Evolutionary conservation across 2,329 filamentous ascomycete species (phyloP).

Genomic region (Aspergillus sojae): DNA sequence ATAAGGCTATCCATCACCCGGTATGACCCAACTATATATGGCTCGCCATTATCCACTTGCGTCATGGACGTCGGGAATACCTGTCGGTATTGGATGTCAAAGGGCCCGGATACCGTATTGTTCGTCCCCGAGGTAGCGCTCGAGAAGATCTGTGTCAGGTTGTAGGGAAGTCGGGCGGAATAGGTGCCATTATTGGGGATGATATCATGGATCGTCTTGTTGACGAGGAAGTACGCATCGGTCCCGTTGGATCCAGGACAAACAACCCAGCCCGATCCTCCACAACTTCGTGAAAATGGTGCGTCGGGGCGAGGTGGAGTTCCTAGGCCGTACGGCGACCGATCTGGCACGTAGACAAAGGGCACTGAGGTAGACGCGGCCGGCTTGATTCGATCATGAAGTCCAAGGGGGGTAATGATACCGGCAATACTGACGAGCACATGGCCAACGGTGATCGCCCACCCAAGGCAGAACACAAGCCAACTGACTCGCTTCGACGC

Average conservation of each 20-base stretch:
- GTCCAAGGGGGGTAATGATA: constrained; percentile 51
- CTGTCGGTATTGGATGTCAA: constrained; percentile 46
- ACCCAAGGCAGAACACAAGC: constrained; percentile 9
- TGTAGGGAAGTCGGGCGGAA: too few relatives aligned
- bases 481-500: too few relatives aligned
- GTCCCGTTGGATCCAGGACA: too few relatives aligned
- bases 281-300: constrained; percentile 39
- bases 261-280: constrained; percentile 19
- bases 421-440: constrained; percentile 44
- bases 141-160: too few relatives aligned
- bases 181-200: constrained; percentile 41
- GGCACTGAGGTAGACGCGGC: constrained; percentile 15
- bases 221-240: background rate
- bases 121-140: too few relatives aligned
- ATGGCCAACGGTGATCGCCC: constrained; percentile 30
- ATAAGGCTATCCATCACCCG: constrained; percentile 35
- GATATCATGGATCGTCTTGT: constrained; percentile 21
- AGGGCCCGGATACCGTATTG: too few relatives aligned
- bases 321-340: constrained; percentile 41
- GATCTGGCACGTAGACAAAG: constrained; percentile 45
- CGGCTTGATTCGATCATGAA: constrained; percentile 44
- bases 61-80: constrained; percentile 9
- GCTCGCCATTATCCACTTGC: constrained; percentile 16
- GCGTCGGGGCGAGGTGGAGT: constrained; percentile 40
- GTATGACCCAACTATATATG: constrained; percentile 20